Conservation (phyloP, 768 basidiomycete species). For the Suillus hirtellus region DNA sequence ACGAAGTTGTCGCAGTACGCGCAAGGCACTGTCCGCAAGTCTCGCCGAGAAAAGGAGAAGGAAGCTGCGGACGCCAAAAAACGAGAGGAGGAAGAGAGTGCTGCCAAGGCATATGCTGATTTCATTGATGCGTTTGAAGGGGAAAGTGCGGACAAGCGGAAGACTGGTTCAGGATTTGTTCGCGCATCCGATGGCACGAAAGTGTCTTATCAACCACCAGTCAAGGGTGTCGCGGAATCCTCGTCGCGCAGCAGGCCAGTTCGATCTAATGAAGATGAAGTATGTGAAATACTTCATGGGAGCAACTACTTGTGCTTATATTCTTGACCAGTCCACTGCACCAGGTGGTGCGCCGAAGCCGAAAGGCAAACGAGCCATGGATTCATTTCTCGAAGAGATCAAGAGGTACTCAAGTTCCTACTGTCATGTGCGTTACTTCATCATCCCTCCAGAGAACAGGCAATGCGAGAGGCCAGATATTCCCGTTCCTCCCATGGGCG, state of each 20-base stretch:
- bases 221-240: conserved; percentile 30
- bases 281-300: conserved; percentile 22
- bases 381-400: conserved; percentile 93
- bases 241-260: conserved; percentile 32
- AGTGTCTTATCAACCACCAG: conserved; percentile 43
- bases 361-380: conserved; percentile 96
- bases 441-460: conserved; percentile 74
- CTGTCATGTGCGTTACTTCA: neutral
- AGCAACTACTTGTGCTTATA: conserved; percentile 8
- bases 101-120: conserved; percentile 79
- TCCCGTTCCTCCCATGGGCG: conserved; percentile 66
- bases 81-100: conserved; percentile 77
- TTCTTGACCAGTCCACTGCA: conserved; percentile 51
- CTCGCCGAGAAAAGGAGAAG: conserved; percentile 87
- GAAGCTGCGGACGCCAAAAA: conserved; percentile 91
- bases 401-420: conserved; percentile 60
- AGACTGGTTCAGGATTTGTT: conserved; percentile 59
- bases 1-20: conserved; percentile 84
- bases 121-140: conserved; percentile 85
- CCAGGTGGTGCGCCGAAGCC: conserved; percentile 60
- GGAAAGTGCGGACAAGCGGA: conserved; percentile 53
- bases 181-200: conserved; percentile 47
- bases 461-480: conserved; percentile 84
- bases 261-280: conserved; percentile 35
- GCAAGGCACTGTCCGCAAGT: conserved; percentile 86